phyloP scores from a whole-genome alignment of 352 stramenopile genomes.

The Globisporangium iwayamae region DNA sequence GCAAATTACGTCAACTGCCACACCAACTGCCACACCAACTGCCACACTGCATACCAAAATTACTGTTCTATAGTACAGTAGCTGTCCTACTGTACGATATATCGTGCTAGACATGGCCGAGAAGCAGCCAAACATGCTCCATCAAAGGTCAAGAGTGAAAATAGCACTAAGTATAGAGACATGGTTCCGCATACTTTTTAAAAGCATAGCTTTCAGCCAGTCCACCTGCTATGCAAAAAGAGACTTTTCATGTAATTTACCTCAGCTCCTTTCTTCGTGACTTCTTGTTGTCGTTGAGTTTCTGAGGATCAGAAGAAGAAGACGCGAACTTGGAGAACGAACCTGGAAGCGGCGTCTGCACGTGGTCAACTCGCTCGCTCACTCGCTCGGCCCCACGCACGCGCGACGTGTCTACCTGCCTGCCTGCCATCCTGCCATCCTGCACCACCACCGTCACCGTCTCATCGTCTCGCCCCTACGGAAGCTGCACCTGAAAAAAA shows the following conservation, averaged over 20 bases:
- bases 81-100: not conserved
- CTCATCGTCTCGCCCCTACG: not conserved
- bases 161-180: too few species aligned
- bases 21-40: not conserved
- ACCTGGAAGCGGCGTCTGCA: not conserved
- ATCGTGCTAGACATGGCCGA: not conserved
- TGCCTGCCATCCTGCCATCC: not conserved
- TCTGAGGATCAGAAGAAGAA: constrained; percentile 4
- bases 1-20: constrained; percentile 4
- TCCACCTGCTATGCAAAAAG: not conserved
- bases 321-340: not conserved
- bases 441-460: not conserved
- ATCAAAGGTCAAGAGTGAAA: too few species aligned
- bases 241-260: not conserved
- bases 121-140: too few species aligned
- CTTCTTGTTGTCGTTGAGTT: not conserved
- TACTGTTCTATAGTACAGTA: not conserved
- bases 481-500: not conserved
- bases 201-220: not conserved
- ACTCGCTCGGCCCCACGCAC: too few species aligned
- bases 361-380: too few species aligned
- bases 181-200: not conserved
- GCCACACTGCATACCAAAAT: not conserved
- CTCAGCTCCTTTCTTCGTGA: not conserved
- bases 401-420: not conserved